phyloP scores from a whole-genome alignment of 306 rosid genomes.

The cucumber (Cucumis sativus) region DNA sequence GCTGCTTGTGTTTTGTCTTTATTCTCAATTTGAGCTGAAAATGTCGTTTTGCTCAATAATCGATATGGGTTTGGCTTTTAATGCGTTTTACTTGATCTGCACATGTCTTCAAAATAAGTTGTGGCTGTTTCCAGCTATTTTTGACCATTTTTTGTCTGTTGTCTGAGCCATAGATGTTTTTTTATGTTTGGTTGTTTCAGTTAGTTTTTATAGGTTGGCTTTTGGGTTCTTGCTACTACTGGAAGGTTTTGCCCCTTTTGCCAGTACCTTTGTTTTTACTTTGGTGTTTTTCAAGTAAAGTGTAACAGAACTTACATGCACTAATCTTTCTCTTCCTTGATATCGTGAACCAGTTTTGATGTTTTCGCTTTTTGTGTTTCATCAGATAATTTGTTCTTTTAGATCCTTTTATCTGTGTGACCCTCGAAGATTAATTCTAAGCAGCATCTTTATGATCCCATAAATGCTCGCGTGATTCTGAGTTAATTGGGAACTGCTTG shows the following conservation, averaged over 20 bases:
- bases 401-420: neutral
- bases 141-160: neutral
- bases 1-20: neutral
- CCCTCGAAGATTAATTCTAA: neutral
- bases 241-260: neutral
- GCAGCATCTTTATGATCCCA: neutral
- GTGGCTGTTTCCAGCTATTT: neutral
- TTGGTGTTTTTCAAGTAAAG: neutral
- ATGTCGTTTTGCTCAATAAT: neutral
- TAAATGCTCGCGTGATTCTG: neutral
- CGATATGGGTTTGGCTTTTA: neutral
- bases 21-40: neutral
- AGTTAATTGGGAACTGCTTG: neutral
- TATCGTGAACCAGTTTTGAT: neutral
- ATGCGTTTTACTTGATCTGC: neutral
- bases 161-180: neutral
- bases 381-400: neutral
- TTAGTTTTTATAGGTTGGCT: neutral
- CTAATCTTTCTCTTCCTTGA: neutral
- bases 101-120: neutral
- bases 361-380: neutral
- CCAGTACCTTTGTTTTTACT: neutral
- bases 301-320: no score
- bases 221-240: neutral
- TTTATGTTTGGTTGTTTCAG: neutral